Percentiles rank a stretch among this genome's conserved stretches.
phyloP scores from a whole-genome alignment of 192 early-diverging fungal genomes.

The Dispira simplex region DNA sequence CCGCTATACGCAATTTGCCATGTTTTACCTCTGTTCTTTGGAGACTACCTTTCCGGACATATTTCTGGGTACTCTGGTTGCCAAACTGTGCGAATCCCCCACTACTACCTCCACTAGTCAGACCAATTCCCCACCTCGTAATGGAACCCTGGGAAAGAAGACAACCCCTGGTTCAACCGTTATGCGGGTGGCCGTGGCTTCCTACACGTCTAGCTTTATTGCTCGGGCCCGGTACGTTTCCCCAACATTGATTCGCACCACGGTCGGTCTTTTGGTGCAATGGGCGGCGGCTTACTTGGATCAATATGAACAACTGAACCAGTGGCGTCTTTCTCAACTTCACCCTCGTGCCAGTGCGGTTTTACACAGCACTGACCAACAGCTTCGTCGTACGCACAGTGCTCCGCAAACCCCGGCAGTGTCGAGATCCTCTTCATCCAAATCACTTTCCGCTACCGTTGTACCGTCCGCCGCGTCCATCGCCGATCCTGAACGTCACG shows the following conservation, averaged over 20 bases:
- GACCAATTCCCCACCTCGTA: not conserved
- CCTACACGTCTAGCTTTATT: slow-evolving; percentile 78
- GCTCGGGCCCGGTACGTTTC: slow-evolving; percentile 72
- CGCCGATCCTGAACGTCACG: slow-evolving; percentile 43
- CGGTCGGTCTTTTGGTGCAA: slow-evolving; percentile 44
- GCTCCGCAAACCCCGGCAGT: not conserved
- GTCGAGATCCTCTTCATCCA: not conserved
- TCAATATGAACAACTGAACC: slow-evolving; percentile 32
- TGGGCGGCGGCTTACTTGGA: slow-evolving; percentile 59
- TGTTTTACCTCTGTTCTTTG: slow-evolving; percentile 66
- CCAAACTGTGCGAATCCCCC: slow-evolving; percentile 28
- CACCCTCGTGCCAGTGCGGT: not conserved
- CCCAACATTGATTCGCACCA: slow-evolving; percentile 38
- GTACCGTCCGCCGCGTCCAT: not conserved
- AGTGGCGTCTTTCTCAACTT: too few relatives aligned
- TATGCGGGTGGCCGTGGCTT: slow-evolving; percentile 56
- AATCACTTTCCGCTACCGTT: not conserved
- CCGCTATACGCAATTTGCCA: slow-evolving; percentile 81
- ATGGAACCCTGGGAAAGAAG: not conserved
- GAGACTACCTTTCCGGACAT: slow-evolving; percentile 52
- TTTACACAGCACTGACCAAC: not conserved
- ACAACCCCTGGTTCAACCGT: slow-evolving; percentile 28
- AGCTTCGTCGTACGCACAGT: not conserved
- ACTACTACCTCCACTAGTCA: too few relatives aligned
- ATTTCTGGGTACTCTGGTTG: slow-evolving; percentile 62